Base-by-base conservation (phyloP, 768 basidiomycete genomes). In the Suillus sp. region DNA sequence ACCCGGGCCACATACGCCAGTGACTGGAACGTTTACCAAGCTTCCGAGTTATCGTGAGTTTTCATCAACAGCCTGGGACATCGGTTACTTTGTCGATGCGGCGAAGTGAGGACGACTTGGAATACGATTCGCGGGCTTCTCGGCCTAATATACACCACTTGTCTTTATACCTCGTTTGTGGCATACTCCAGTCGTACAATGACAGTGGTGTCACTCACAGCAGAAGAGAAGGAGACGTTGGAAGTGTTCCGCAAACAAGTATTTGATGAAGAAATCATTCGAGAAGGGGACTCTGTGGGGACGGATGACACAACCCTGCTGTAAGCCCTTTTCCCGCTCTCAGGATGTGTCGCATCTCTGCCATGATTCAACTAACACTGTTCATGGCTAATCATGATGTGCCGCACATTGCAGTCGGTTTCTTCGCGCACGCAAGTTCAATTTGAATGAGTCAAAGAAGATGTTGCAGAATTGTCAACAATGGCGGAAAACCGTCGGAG, bases 391-490 rank as follows among this genome's bases (percentile, higher is more conserved):
- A 72, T 45, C 14, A 16, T 48, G 13, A 35, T 47, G 11, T 35
- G 22, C 32, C 6, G 32, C 56, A 18, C 14, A 51, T 53, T 67
- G 6, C 66, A 92, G 90, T 61, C 85, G 90, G n/a, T 92, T 91
- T 68, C 74, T 92, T n/a, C 84, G 87, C 40, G 90, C 90, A 11
- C 86, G 90, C 3, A 85, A 85, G 65, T 91, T 85, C 67, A 81
- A 86, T 68, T 63, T 89, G 14, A 77, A 73, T 40, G 83, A 85
- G 54, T 74, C 89, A 0, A 89, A 86, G 72, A 80, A 75, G 64
- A 91, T 91, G 90, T 76, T 91, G 47, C 74, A 71, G 60, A 84
- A 88, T 55, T 89, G 87, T 64, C 87, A 89, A 66, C 74, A 84
- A 14, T 92, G 90, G 90, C 80, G 90, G 20, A 78, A 79, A 71